Evolutionary conservation across 148 eudicot genomes (phyloP), one percentile per base, ranked within the genome.

Genomic region (Diospyros kaki): DNA sequence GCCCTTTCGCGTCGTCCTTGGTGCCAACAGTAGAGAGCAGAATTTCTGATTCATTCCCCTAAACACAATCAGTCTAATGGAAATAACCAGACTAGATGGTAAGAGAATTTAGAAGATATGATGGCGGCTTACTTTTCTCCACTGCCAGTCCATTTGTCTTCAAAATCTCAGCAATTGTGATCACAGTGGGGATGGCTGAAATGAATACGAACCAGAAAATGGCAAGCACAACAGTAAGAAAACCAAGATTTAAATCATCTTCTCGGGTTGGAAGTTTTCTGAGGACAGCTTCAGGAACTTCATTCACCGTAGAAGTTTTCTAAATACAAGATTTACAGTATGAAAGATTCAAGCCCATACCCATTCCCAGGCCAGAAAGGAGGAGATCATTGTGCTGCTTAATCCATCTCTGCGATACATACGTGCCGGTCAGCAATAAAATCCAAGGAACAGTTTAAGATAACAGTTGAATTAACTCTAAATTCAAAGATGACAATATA

Each of bases 351-450:
- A 42, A 64, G 12, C 41, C 43, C 56, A 74, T 81, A 86, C 86
- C 84, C 86, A 79, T 86, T 69, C 89, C 89, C 39, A 86, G 56
- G n/a, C 86, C 89, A 58, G 86, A 86, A 44, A 86, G 86, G 80
- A 81, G 83, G 39, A 86, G 77, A 6, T 76, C 70, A 54, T 83
- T 72, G 44, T 86, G 76, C 78, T 86, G 89, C 75, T 84, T 86
- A 63, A 84, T 72, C 74, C 77, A 79, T 75, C 78, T 86, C 85
- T 86, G 85, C 80, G 68, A 38, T 5, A 9, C 43, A 65, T 39
- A 12, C 4, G 2, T 55, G 64, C 11, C 42, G 44, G 62, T 70
- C 62, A 55, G 4, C 6, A 65, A 45, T 3, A 53, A 10, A 28
- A 38, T 61, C 11, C 53, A 44, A 72, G 56, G 59, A 53, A 14